Evolutionary conservation across 306 rosid genomes (phyloP), one percentile per base, ranked within the genome.

Genomic region (Clitoria ternatea): DNA sequence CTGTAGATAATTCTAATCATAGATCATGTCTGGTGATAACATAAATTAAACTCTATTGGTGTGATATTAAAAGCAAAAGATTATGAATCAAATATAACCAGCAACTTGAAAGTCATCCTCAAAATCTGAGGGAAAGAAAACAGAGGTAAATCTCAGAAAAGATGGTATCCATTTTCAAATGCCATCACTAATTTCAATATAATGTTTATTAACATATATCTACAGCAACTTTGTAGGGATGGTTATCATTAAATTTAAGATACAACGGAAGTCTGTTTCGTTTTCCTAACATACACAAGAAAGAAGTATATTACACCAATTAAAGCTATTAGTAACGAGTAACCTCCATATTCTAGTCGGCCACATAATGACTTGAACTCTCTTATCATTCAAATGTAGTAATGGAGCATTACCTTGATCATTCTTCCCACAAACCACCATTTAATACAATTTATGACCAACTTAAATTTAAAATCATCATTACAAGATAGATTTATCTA

Each of bases 81-180:
- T 13, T 19, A 18, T 11, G 62, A 50, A 67, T 76, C 61, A 79
- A 56, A 64, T 50, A 78, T 37, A 37, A 71, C 40, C 55, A 32
- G 99, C 79, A 77, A 95, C 99, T 49, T 97, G 99, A 77, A 95
- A 95, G 79, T 95, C 99, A 69, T 95, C 99, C 4, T 88, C 92
- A 85, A 95, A 95, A 86, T 95, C 99, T 17, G 99, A 97, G 55
- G 99, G 99, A 74, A 95, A 95, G 91, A 91, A 95, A 44, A 95
- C 40, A 66, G 67, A 75, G 45, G 62, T 29, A 76, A 66, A 63
- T 1, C 36, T 52, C 37, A 23, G 20, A n/a, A 57, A 55, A 59
- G 70, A 78, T 13, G 42, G 5, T 6, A 22, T 61, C 52, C 56
- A 66, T 42, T 18, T 32, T 40, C 9, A 72, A 52, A 61, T 19